Evolutionary conservation across 2,329 filamentous ascomycete species (phyloP).

Genomic region (Hypoxylon sp.): DNA sequence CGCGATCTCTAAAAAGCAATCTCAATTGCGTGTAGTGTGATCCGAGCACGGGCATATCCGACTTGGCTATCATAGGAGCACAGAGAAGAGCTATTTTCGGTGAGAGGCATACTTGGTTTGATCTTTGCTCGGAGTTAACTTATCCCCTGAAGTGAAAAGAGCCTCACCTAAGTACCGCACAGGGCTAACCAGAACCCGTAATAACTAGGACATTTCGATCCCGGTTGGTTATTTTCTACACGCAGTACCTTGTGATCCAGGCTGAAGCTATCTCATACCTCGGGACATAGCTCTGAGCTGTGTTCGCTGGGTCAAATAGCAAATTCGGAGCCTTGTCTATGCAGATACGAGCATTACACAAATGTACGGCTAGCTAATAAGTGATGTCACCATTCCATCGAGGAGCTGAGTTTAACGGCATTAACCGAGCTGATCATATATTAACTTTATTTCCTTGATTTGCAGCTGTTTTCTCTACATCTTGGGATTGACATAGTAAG

Average conservation of each 20-base stretch:
- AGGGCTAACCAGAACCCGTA: background rate
- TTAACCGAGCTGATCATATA: background rate
- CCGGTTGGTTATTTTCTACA: background rate
- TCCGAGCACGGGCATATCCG: background rate
- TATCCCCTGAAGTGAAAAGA: background rate
- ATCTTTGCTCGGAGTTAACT: background rate
- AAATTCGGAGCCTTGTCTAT: background rate
- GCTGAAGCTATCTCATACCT: background rate
- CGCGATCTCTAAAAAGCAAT: too few relatives aligned
- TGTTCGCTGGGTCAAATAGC: background rate
- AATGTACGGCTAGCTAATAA: background rate
- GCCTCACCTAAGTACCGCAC: background rate
- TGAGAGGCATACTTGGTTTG: background rate
- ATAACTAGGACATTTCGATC: background rate
- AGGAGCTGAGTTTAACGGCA: background rate
- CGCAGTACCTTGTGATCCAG: too few relatives aligned
- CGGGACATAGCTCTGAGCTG: background rate
- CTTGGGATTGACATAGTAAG: background rate
- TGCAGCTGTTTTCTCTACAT: background rate
- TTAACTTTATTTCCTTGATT: background rate
- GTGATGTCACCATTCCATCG: slow-evolving; percentile 1
- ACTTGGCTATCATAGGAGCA: background rate
- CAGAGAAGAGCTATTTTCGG: background rate
- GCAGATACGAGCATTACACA: slow-evolving; percentile 4
- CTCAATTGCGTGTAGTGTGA: background rate